These are phyloP conservation scores for Salix dunnii DNA, from an alignment of 345 rosid species.

Conservation along the genomic window DNA sequence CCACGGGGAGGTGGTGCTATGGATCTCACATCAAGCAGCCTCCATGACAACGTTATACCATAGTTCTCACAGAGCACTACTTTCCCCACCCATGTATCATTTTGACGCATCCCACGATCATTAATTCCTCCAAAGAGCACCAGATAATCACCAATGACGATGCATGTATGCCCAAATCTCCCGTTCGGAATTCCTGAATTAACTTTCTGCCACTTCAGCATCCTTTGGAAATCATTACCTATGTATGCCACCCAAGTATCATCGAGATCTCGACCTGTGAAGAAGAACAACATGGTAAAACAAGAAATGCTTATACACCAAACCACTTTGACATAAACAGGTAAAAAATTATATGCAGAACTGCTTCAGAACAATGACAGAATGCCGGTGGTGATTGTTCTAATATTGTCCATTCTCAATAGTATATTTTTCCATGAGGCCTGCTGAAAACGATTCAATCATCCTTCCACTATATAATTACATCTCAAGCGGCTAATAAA, in stretches of 20 bases:
- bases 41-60: conserved; percentile 56
- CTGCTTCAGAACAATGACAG: neutral
- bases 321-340: neutral
- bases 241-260: conserved; percentile 82
- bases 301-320: neutral
- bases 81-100: conserved; percentile 84
- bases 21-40: conserved; percentile 53
- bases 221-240: conserved; percentile 47
- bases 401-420: neutral
- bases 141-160: conserved; percentile 47
- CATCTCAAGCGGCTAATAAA: neutral
- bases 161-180: conserved; percentile 89
- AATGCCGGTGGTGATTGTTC: neutral
- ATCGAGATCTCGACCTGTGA: conserved; percentile 85
- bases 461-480: neutral
- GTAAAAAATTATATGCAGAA: neutral
- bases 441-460: neutral
- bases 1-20: conserved; percentile 75
- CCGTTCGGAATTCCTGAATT: conserved; percentile 74
- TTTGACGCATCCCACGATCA: conserved; percentile 74
- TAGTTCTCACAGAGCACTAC: conserved; percentile 40
- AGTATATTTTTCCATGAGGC: neutral
- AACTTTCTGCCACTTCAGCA: conserved; percentile 61
- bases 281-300: neutral
- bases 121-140: conserved; percentile 89